Conservation (phyloP, 2,329 filamentous ascomycete species). For the Colletotrichum tanaceti region DNA sequence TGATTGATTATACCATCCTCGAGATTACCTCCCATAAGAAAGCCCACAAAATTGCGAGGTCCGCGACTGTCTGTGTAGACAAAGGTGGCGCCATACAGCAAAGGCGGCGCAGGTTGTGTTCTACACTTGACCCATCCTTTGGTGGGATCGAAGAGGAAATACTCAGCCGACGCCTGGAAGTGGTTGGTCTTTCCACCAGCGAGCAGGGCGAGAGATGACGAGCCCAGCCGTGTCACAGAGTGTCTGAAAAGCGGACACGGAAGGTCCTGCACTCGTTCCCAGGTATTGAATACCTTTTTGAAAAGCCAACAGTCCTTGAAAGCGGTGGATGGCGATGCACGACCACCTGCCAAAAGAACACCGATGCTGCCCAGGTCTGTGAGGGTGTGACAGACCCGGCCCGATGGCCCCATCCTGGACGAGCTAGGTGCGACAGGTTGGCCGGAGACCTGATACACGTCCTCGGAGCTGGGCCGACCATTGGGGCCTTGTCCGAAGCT, state of each 20-base stretch:
- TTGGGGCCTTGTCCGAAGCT: conserved; percentile 59
- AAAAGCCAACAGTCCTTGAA: conserved; percentile 82
- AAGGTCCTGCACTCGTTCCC: conserved; percentile 74
- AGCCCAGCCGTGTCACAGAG: conserved; percentile 64
- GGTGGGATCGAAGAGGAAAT: conserved; percentile 63
- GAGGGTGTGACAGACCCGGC: conserved; percentile 80
- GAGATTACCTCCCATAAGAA: conserved; percentile 79
- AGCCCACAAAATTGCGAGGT: conserved; percentile 61
- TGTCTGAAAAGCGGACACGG: conserved; percentile 82
- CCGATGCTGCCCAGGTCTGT: conserved; percentile 70
- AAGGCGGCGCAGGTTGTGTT: conserved; percentile 49
- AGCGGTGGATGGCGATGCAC: conserved; percentile 78
- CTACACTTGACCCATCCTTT: conserved; percentile 61
- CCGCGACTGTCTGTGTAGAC: conserved; percentile 44
- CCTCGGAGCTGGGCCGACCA: conserved; percentile 60
- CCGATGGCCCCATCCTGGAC: conserved; percentile 51
- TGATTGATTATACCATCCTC: conserved; percentile 70
- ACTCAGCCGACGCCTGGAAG: conserved; percentile 61
- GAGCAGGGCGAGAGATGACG: conserved; percentile 65
- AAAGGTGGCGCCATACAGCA: conserved; percentile 59
- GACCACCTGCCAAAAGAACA: conserved; percentile 78
- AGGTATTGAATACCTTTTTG: conserved; percentile 63
- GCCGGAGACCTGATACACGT: conserved; percentile 56
- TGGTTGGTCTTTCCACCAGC: conserved; percentile 70
- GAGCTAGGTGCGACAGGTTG: conserved; percentile 36